Percentiles rank a stretch among this genome's conserved stretches.
These are phyloP conservation scores for Leccinum boreale DNA, from an alignment of 768 basidiomycete species.

Conservation along the genomic window DNA sequence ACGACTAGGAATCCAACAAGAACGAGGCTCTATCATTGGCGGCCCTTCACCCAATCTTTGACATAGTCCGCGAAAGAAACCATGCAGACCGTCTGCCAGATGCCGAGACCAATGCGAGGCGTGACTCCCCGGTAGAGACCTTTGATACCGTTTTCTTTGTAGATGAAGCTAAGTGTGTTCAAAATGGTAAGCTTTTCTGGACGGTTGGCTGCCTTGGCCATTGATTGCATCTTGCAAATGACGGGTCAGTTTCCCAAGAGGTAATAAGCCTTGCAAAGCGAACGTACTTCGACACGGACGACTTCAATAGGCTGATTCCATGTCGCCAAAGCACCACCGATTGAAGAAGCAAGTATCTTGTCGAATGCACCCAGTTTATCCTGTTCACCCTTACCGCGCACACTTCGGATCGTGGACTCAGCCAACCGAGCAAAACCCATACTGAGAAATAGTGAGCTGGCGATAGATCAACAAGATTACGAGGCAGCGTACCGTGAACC, in stretches of 20 bases:
- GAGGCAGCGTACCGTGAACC: constrained; percentile 66
- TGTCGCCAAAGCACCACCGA: constrained; percentile 93
- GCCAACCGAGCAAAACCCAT: constrained; percentile 97
- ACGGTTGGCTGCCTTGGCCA: constrained; percentile 83
- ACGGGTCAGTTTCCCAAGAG: constrained; percentile 4
- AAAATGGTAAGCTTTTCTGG: constrained; percentile 90
- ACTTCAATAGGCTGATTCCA: constrained; percentile 99
- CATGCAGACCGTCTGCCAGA: constrained; percentile 99
- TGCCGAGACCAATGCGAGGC: constrained; percentile 91
- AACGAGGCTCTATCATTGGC: constrained; percentile 17
- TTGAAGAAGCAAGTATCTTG: constrained; percentile 82
- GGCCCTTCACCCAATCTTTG: constrained; percentile 71
- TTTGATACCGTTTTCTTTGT: constrained; percentile 93
- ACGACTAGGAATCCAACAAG: constrained; percentile 11
- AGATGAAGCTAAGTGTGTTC: constrained; percentile 91
- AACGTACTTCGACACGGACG: constrained; percentile 83
- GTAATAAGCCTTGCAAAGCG: neutral
- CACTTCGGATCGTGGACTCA: constrained; percentile 72
- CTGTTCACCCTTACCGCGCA: constrained; percentile 74
- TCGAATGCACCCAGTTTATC: constrained; percentile 75
- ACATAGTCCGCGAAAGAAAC: constrained; percentile 97
- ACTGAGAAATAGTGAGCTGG: constrained; percentile 37
- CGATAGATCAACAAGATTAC: neutral
- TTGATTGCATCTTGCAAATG: constrained; percentile 90
- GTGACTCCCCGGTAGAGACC: constrained; percentile 97